Base-by-base conservation (phyloP, 768 basidiomycete species). In the Tulasnella sp. region DNA sequence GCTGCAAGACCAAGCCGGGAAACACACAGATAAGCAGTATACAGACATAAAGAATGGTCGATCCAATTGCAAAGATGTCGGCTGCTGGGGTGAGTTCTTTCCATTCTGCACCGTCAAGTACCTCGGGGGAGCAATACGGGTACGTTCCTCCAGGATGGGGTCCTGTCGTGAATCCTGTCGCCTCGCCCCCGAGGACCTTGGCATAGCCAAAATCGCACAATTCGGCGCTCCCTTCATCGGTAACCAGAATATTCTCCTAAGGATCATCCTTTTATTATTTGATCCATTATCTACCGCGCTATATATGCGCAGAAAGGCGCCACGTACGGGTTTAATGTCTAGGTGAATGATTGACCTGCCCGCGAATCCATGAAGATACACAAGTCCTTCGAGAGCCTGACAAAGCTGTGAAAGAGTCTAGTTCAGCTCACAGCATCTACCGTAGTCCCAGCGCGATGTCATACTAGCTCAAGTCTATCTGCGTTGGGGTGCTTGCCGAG, bases 181-280 rank as follows among this genome's bases (percentile, higher is more conserved):
- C 5, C 6, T 22, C 71, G 11, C 65, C 71, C 19, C 41, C 39
- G 0, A 68, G 64, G 16, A 72, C 40, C 12, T 62, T 59, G 29
- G 36, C 44, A 44, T 72, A 41, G 9, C 71, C 71, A n/a, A 72
- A 72, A 34, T 72, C 71, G 39, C 64, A 72, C 8, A 72, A 17
- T 34, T 42, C 35, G 5, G 71, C 40, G 39, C 39, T 40, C 17
- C 67, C 67, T 29, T 72, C 69, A 8, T 36, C 29, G 29, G 71
- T 41, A 22, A 72, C 64, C 7, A 72, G 71, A 11, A 72, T 41
- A 22, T 72, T 72, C n/a, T 29, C 35, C 71, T 67, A 29, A 12
- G 0, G 32, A 34, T 11, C n/a, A 14, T 29, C 12, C 11, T 1
- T 1, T 65, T 0, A 65, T 26, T 29, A 65, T 3, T 5, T 29